phyloP scores from a whole-genome alignment of 441 rosid genomes.

The Aquilaria agallochum region DNA sequence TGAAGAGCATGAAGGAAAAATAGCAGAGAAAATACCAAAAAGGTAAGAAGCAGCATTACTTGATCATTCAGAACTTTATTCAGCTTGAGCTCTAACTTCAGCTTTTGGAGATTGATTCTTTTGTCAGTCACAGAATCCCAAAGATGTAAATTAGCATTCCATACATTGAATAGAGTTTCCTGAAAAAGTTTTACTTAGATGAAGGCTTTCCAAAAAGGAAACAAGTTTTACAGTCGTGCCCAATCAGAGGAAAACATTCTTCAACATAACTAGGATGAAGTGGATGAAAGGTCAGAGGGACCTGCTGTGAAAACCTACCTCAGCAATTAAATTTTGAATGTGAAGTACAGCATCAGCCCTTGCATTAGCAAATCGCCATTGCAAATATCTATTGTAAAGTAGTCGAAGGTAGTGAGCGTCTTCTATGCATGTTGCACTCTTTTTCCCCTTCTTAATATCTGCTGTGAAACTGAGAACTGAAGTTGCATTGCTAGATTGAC shows the following conservation, averaged over 20 bases:
- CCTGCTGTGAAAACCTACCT: constrained; percentile 40
- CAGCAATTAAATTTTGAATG: constrained; percentile 58
- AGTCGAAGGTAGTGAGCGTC: constrained; percentile 90
- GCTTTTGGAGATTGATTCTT: constrained; percentile 65
- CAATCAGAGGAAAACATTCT: too few relatives aligned
- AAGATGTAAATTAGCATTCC: constrained; percentile 56
- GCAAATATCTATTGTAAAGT: constrained; percentile 75
- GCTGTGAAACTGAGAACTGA: constrained; percentile 88
- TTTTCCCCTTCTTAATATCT: constrained; percentile 80
- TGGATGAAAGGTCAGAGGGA: too few relatives aligned
- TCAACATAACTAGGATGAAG: too few relatives aligned
- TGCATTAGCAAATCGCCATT: constrained; percentile 92
- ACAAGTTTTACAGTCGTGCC: too few relatives aligned
- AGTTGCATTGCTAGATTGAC: constrained; percentile 55
- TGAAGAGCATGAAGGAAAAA: too few relatives aligned
- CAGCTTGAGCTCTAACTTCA: constrained; percentile 73
- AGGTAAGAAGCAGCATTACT: constrained; percentile 34
- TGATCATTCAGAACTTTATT: constrained; percentile 61
- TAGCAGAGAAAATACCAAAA: too few relatives aligned
- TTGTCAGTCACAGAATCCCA: constrained; percentile 69
- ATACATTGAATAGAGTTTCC: constrained; percentile 69
- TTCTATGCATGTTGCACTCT: constrained; percentile 51
- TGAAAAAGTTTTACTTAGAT: constrained; percentile 31
- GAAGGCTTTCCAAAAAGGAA: too few relatives aligned
- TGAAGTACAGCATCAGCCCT: constrained; percentile 63